Base-by-base conservation (phyloP, 1,284 basidiomycete genomes). In the Peniophora sp. region DNA sequence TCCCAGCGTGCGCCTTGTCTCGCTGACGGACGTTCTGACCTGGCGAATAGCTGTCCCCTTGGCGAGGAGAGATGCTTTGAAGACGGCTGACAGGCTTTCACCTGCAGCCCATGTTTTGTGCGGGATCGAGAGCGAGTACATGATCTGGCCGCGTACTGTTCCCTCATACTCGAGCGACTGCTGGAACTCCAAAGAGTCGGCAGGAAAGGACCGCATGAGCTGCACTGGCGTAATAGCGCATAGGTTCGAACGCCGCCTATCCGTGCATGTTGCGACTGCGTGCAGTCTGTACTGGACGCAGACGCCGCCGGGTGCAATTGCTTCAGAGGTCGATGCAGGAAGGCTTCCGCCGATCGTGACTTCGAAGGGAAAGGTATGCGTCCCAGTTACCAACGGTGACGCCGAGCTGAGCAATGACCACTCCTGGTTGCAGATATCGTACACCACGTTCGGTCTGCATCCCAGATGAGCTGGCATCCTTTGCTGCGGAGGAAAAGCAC, bases 101-200 rank as follows among this genome's bases (percentile, higher is more conserved):
- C 89, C 89, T 0, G 82, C 85, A 0, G 89, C 88, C 76, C 85
- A 92, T 0, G 89, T 91, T 61, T 86, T 88, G 69, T 86, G 83
- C 0, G 85, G 85, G 20, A 89, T 63, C 67, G 81, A 75, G 56
- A 91, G 75, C 2, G 83, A 80, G 64, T 90, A 90, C 84, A 89
- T 89, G 63, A 91, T 68, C 66, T 92, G 92, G 16, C 84, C 83
- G 0, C 90, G 89, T 90, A 90, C 92, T 3, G 88, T 90, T 62
- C 91, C 92, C 64, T 92, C 88, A 48, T 83, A 79, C 63, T 93
- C 91, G 48, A 92, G 74, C 1, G 89, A 90, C 64, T 92, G 89
- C 58, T 88, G 90, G 69, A 88, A 93, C 65, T 93, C 91, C 54
- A 92, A 75, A 1, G 89, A 83, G 52, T 91, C 89, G 2, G 77